A percentile compares a stretch with the other conserved stretches of the same genome.
Conservation (phyloP, 306 rosid genomes). For the Cyclanthera cordifolia region DNA sequence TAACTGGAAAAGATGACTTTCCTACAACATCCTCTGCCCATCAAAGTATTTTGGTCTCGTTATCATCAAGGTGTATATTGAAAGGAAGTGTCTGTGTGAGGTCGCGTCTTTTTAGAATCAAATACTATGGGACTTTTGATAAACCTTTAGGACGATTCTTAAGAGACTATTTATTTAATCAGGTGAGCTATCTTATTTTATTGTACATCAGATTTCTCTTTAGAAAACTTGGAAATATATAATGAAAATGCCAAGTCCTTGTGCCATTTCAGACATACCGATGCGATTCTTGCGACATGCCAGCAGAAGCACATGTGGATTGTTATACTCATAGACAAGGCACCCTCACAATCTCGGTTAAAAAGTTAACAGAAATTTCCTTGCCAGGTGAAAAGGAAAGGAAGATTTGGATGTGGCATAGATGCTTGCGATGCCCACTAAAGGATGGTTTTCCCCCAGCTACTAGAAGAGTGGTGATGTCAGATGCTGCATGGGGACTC, state of each 20-base stretch:
- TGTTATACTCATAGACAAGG: conserved; percentile 98
- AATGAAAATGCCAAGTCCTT: not conserved
- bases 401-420: conserved; percentile 99
- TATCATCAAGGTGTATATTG: conserved; percentile 89
- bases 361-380: conserved; percentile 50
- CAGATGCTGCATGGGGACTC: conserved; percentile 99
- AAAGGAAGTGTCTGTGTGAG: conserved; percentile 94
- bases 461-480: conserved; percentile 86
- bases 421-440: conserved; percentile 93
- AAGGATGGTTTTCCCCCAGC: conserved; percentile 82
- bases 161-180: conserved; percentile 83
- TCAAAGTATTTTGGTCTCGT: conserved; percentile 93
- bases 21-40: conserved; percentile 77
- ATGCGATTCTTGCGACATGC: conserved; percentile 78
- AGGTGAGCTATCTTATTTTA: conserved; percentile 37
- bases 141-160: conserved; percentile 89
- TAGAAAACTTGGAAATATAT: not conserved
- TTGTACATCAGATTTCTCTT: not conserved
- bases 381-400: conserved; percentile 92
- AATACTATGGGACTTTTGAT: conserved; percentile 89
- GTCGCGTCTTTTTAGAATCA: conserved; percentile 87
- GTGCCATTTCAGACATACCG: conserved; percentile 49
- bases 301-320: conserved; percentile 94
- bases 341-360: conserved; percentile 93
- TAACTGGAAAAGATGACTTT: conserved; percentile 50